Evolutionary conservation across 2,329 filamentous ascomycete genomes (phyloP).

Genomic region (Phaeosphaeriaceae sp.): DNA sequence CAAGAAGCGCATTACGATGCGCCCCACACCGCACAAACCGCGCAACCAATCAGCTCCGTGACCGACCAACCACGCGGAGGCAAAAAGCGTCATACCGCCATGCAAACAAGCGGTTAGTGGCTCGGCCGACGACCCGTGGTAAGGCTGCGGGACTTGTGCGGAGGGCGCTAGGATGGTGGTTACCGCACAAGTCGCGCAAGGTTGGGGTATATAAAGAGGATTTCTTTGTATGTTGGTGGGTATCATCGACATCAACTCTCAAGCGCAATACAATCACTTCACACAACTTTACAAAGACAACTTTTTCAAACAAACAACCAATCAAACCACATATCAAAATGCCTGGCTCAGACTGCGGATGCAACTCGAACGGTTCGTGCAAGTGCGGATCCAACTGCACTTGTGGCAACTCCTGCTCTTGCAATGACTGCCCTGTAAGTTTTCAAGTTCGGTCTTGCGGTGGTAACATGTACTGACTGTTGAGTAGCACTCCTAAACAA

Average conservation of each 20-base stretch:
- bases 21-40: constrained; percentile 4
- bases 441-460: background rate
- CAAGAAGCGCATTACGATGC: constrained; percentile 15
- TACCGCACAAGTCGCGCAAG: constrained; percentile 30
- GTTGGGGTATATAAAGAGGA: constrained; percentile 18
- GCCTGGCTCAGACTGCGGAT: constrained; percentile 15
- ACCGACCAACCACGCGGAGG: background rate
- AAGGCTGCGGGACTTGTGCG: constrained; percentile 1
- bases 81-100: background rate
- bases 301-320: background rate
- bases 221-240: background rate
- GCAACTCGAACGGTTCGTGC: constrained; percentile 3
- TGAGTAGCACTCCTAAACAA: background rate
- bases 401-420: constrained; percentile 20
- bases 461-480: background rate
- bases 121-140: background rate
- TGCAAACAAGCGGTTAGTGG: background rate
- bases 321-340: constrained; percentile 11
- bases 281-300: background rate
- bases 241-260: constrained; percentile 3
- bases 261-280: background rate
- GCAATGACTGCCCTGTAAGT: constrained; percentile 21
- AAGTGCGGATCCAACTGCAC: constrained; percentile 10
- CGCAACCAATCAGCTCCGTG: background rate
- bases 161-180: background rate